Percentiles rank a stretch among this genome's conserved stretches.
Evolutionary conservation across 2,329 filamentous ascomycete species (phyloP).

Genomic region (Fusarium pseudoanthophilum): DNA sequence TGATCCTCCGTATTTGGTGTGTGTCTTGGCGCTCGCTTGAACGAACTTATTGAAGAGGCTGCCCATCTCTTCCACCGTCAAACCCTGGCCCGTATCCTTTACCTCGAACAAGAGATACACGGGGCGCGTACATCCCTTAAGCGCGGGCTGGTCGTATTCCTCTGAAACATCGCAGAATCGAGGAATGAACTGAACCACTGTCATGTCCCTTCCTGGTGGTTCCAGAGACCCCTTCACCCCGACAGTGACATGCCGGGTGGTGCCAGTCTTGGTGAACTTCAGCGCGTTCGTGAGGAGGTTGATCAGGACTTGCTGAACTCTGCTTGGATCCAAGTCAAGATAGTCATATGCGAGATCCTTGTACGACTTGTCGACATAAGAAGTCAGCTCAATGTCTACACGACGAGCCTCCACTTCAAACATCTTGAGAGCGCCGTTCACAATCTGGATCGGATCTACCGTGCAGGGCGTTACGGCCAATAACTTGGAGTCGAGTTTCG

Average conservation of each 20-base stretch:
- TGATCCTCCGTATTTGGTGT: slow-evolving; percentile 82
- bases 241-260: slow-evolving; percentile 65
- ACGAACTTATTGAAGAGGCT: slow-evolving; percentile 82
- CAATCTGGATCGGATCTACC: slow-evolving; percentile 73
- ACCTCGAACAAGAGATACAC: slow-evolving; percentile 78
- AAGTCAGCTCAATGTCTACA: slow-evolving; percentile 73
- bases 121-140: slow-evolving; percentile 54
- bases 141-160: slow-evolving; percentile 50
- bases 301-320: slow-evolving; percentile 81
- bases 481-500: slow-evolving; percentile 80
- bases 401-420: slow-evolving; percentile 80
- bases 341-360: slow-evolving; percentile 68
- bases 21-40: slow-evolving; percentile 79
- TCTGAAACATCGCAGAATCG: slow-evolving; percentile 60
- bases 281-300: slow-evolving; percentile 85
- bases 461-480: slow-evolving; percentile 77
- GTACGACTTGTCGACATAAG: slow-evolving; percentile 72
- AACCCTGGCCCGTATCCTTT: slow-evolving; percentile 79
- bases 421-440: slow-evolving; percentile 77
- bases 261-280: slow-evolving; percentile 78
- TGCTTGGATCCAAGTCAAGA: slow-evolving; percentile 76
- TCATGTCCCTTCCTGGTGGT: slow-evolving; percentile 53
- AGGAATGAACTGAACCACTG: slow-evolving; percentile 70
- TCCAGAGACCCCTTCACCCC: slow-evolving; percentile 57
- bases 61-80: slow-evolving; percentile 77